Base-by-base conservation (phyloP, 208 protist species). In the Wallacemonas sp. region DNA sequence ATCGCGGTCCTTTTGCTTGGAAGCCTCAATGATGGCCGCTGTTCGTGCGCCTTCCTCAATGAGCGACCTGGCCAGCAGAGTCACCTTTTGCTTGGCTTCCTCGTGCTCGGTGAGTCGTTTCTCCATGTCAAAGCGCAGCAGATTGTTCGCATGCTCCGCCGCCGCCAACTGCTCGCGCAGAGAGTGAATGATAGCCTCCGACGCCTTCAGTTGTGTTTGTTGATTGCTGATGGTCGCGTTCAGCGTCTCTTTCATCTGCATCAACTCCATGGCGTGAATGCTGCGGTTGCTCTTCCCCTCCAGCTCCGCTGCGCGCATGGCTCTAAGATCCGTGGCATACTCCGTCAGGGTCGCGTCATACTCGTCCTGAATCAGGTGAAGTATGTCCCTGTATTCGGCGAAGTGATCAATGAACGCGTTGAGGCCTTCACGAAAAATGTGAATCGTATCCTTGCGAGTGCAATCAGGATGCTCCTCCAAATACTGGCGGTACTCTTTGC, bases 181-280 rank as follows among this genome's bases (percentile, higher is more conserved):
- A 7, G 86, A 63, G 57, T 92, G 87, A 48, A 90, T 70, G 7
- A 93, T 65, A 5, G 84, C 79, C 45, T 93, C 80, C 31, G 87
- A 75, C 18, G 87, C 86, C 16, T 80, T 62, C 5, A 94, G 73
- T 65, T 94, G 87, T 20, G 91, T 82, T 50, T 93, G 86, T 65
- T 91, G 81, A 69, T 94, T 93, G 61, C 88, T 91, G 68, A 96
- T 89, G 18, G 84, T 87, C 1, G 86, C 82, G 44, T 87, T 92
- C 48, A 89, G 65, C 7, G 68, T 83, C 65, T 96, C 88, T 61
- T 88, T 87, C 45, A 91, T 68, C 50, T 86, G 77, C 63, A 86
- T 81, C 14, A 94, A 67, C 70, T 93, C 85, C 86, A 91, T 92
- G 36, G 74, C 80, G 52, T 93, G 84, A 28, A 90, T 45, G 59